Evolutionary conservation across 495 filamentous ascomycete genomes (phyloP).

Genomic region (Bathelium albidoporum): DNA sequence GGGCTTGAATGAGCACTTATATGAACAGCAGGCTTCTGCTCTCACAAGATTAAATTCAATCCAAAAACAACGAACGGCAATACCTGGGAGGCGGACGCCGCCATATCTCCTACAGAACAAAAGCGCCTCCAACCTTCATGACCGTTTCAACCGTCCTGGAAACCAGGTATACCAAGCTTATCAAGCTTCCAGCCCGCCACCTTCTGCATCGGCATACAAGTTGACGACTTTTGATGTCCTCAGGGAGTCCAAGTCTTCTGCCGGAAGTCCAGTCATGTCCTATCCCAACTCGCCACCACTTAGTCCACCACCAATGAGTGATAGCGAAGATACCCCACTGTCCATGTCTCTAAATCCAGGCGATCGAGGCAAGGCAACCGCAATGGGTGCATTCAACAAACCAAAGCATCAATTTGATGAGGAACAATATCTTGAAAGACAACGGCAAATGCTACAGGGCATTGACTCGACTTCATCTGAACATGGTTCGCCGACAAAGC

Average conservation of each 20-base stretch:
- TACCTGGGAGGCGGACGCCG: slow-evolving; percentile 36
- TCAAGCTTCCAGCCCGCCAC: slow-evolving; percentile 44
- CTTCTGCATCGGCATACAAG: slow-evolving; percentile 25
- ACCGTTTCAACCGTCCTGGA: slow-evolving; percentile 43
- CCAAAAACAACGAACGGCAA: slow-evolving; percentile 44
- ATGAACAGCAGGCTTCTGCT: slow-evolving; percentile 69
- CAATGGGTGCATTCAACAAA: slow-evolving; percentile 74
- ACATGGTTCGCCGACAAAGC: not conserved
- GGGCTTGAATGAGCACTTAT: slow-evolving; percentile 64
- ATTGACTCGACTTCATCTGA: not conserved
- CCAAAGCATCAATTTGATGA: slow-evolving; percentile 69
- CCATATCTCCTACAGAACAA: slow-evolving; percentile 33
- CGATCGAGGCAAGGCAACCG: slow-evolving; percentile 77
- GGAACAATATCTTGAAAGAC: slow-evolving; percentile 70
- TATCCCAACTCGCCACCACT: slow-evolving; percentile 50
- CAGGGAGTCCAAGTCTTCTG: slow-evolving; percentile 17
- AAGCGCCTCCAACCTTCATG: slow-evolving; percentile 48
- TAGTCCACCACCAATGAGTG: slow-evolving; percentile 64
- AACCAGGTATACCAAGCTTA: slow-evolving; percentile 38
- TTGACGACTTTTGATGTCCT: slow-evolving; percentile 27
- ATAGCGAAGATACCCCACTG: slow-evolving; percentile 48
- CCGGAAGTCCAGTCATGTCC: slow-evolving; percentile 35
- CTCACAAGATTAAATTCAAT: slow-evolving; percentile 71
- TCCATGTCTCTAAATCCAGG: slow-evolving; percentile 56
- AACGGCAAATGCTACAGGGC: slow-evolving; percentile 40